Conservation (phyloP, 1,139 yeast genomes). For the Lodderomyces theae region DNA sequence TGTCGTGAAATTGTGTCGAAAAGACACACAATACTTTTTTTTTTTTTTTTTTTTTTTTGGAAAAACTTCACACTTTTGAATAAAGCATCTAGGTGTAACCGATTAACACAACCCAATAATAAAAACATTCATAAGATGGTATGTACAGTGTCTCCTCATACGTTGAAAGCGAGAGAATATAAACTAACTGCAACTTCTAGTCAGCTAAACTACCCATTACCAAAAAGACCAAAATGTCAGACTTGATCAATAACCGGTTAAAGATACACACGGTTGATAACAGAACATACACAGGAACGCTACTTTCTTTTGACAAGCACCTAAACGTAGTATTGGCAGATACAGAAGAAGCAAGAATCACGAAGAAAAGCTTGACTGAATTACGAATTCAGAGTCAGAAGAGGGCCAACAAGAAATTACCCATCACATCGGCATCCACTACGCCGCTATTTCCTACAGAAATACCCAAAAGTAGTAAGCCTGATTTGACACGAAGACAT, state of each 20-base stretch:
- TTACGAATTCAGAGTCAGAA: conserved; percentile 24
- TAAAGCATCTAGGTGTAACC: not conserved
- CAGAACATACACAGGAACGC: conserved; percentile 71
- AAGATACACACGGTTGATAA: conserved; percentile 73
- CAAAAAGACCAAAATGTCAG: conserved; percentile 58
- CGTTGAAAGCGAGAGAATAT: not conserved
- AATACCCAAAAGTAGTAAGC: conserved; percentile 5
- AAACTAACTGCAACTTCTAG: conserved; percentile 5
- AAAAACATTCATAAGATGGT: conserved; percentile 2
- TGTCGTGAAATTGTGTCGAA: conserved; percentile 1
- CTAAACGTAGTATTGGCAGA: conserved; percentile 85
- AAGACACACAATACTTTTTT: not conserved
- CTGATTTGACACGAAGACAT: conserved; percentile 60
- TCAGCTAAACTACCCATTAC: conserved; percentile 22
- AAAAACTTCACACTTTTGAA: not conserved
- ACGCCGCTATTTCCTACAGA: conserved; percentile 17
- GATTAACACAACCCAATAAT: not conserved
- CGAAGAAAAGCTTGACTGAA: conserved; percentile 53
- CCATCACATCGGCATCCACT: conserved; percentile 7
- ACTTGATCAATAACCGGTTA: conserved; percentile 70
- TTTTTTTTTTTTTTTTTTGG: not conserved
- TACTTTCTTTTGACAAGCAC: conserved; percentile 85
- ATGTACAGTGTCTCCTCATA: not conserved
- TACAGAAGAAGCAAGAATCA: conserved; percentile 77
- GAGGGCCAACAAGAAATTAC: conserved; percentile 1